Evolutionary conservation across 2,329 filamentous ascomycete species (phyloP).

Genomic region (Aspergillus latus): DNA sequence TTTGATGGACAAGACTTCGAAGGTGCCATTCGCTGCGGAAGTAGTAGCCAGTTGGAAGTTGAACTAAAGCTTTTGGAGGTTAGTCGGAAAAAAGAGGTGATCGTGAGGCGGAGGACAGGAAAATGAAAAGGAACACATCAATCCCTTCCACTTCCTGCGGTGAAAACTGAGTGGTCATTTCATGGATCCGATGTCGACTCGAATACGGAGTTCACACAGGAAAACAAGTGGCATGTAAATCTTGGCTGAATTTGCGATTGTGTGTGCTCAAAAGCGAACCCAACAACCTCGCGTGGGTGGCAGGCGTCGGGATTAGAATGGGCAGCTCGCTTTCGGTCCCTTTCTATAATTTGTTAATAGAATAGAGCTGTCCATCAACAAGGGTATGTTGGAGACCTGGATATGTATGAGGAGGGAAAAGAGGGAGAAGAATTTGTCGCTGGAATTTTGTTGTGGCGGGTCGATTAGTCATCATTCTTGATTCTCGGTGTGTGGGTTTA

Average conservation of each 20-base stretch:
- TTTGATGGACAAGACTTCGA: conserved; percentile 48
- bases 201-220: background rate
- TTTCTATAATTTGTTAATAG: conserved; percentile 44
- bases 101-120: background rate
- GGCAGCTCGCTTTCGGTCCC: conserved; percentile 46
- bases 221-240: conserved; percentile 5
- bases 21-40: conserved; percentile 31
- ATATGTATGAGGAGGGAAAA: conserved; percentile 30
- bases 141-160: background rate
- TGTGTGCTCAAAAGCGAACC: conserved; percentile 50
- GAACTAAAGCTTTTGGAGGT: background rate
- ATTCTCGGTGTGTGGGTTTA: background rate
- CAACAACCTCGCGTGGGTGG: conserved; percentile 32
- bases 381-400: conserved; percentile 49
- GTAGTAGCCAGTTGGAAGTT: background rate
- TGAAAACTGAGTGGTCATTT: background rate
- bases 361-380: conserved; percentile 39
- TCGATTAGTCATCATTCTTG: conserved; percentile 3
- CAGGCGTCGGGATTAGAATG: conserved; percentile 45
- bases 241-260: background rate
- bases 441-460: conserved; percentile 21
- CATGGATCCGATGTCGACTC: background rate
- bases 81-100: background rate
- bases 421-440: conserved; percentile 14
- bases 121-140: conserved; percentile 3